Conservation (phyloP, 164 flowering plant genomes). For the Annona cherimola region DNA sequence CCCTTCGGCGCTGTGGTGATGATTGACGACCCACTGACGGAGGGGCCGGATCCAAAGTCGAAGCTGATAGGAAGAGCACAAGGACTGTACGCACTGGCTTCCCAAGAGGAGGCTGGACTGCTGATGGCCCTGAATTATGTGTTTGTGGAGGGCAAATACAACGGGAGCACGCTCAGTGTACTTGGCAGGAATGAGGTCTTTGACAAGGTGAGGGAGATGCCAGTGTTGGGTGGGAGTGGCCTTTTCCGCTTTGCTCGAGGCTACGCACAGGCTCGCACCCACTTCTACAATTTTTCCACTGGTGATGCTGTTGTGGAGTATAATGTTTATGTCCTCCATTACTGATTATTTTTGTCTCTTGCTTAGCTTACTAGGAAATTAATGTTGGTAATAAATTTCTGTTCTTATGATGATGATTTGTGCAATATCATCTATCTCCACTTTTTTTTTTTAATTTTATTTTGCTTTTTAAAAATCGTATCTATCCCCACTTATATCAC, state of each 20-base stretch:
- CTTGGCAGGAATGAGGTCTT: constrained; percentile 12
- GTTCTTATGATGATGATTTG: too few species aligned
- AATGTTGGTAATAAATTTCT: too few species aligned
- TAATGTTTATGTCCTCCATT: constrained; percentile 12
- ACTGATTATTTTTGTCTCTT: background rate
- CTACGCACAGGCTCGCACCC: constrained; percentile 10
- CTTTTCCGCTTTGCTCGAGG: constrained; percentile 11
- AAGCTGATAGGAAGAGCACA: constrained; percentile 31
- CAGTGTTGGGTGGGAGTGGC: constrained; percentile 15
- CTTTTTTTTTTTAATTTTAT: too few species aligned
- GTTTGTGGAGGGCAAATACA: constrained; percentile 25
- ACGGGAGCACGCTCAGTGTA: constrained; percentile 17
- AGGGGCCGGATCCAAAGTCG: constrained; percentile 18
- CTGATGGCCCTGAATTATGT: constrained; percentile 26
- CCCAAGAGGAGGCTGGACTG: constrained; percentile 12
- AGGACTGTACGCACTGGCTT: constrained; percentile 25
- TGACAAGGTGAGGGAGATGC: constrained; percentile 13
- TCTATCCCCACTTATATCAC: too few species aligned
- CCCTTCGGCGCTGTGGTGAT: constrained; percentile 18
- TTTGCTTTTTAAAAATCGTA: too few species aligned
- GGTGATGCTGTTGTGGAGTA: constrained; percentile 16
- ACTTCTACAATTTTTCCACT: background rate
- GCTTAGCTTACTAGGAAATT: background rate
- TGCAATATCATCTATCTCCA: too few species aligned
- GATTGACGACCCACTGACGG: constrained; percentile 33